A percentile compares a stretch with the other conserved stretches of the same genome.
Evolutionary conservation across 345 rosid genomes (phyloP).

Genomic region (Euphorbia pulcherrima): DNA sequence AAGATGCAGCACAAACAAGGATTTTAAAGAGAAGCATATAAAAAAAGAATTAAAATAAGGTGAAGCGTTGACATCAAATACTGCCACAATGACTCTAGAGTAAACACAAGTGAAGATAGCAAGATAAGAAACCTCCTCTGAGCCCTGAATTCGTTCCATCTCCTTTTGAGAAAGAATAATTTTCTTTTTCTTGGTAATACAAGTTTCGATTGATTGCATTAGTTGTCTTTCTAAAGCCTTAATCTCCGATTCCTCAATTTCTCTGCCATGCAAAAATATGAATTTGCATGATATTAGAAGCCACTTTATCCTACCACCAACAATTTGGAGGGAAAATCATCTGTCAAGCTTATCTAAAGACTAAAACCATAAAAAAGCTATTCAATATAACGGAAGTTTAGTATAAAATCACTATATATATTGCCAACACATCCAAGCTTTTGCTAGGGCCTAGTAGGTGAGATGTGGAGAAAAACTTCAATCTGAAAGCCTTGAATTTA

Average conservation of each 20-base stretch:
- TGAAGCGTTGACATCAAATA: background rate
- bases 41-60: background rate
- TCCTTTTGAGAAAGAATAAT: slow-evolving; percentile 80
- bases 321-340: background rate
- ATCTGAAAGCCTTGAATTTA: background rate
- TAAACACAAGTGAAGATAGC: slow-evolving; percentile 9
- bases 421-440: background rate
- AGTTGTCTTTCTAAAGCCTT: slow-evolving; percentile 86
- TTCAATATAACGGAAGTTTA: background rate
- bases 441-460: background rate
- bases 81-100: background rate
- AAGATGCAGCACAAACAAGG: background rate
- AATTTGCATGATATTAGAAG: slow-evolving; percentile 12
- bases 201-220: slow-evolving; percentile 93
- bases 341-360: background rate
- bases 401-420: background rate
- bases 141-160: slow-evolving; percentile 82
- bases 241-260: slow-evolving; percentile 86
- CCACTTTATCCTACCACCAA: slow-evolving; percentile 1
- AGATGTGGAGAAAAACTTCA: background rate
- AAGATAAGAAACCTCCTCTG: slow-evolving; percentile 64
- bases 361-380: background rate
- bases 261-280: slow-evolving; percentile 40
- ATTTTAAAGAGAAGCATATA: background rate
- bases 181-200: slow-evolving; percentile 84